phyloP scores from a whole-genome alignment of 257 asterid genomes.

The Echites panduratus region DNA sequence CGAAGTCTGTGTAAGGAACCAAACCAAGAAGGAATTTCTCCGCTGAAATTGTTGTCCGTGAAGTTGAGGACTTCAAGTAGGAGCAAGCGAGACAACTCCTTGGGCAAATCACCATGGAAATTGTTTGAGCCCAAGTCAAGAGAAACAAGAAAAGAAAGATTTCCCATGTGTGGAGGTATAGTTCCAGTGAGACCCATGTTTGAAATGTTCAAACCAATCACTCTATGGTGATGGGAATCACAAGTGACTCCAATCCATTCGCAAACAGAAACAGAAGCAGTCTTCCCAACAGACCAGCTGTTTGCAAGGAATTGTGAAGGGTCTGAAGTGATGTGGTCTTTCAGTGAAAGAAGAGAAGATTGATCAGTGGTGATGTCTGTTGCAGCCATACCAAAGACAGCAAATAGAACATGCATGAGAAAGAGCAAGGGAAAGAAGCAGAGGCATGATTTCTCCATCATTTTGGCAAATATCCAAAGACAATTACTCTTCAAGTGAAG shows the following conservation, averaged over 20 bases:
- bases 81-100: not conserved
- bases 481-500: too few relatives aligned
- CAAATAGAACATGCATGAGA: not conserved
- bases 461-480: too few relatives aligned
- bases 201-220: constrained; percentile 11
- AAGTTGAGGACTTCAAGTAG: not conserved
- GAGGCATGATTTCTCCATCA: not conserved
- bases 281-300: constrained; percentile 12
- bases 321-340: constrained; percentile 9
- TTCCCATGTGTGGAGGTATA: too few relatives aligned
- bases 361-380: constrained; percentile 12
- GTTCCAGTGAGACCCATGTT: too few relatives aligned
- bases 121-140: constrained; percentile 15
- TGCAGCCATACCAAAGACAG: not conserved
- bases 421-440: not conserved
- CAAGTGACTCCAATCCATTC: constrained; percentile 26
- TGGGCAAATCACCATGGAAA: constrained; percentile 12
- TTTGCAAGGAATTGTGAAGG: constrained; percentile 3
- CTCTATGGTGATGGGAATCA: constrained; percentile 14
- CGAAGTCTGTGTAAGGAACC: too few relatives aligned
- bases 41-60: not conserved
- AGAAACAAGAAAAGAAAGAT: constrained; percentile 20
- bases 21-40: constrained; percentile 12
- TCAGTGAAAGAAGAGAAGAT: constrained; percentile 21
- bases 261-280: constrained; percentile 10